Base-by-base conservation (phyloP, 345 rosid species). In the Viola odorata region DNA sequence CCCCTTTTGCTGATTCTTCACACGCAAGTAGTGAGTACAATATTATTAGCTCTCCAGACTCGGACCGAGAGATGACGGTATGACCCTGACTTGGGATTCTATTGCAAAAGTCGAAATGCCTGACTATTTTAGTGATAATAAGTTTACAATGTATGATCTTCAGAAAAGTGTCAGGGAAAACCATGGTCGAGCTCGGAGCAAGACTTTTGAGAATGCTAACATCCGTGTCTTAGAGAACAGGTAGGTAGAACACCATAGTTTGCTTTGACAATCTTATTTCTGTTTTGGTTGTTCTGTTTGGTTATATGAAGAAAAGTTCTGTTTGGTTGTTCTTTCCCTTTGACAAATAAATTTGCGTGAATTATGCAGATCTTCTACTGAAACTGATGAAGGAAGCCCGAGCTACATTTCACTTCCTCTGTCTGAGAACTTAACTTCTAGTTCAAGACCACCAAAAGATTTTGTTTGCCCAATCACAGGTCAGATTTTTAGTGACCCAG, bases 401-500 rank as follows among this genome's bases (percentile, higher is more conserved):
- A 78, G 88, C 72, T 72, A 53, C 67, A 59, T 77, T 56, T 83
- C 84, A 3, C 64, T 71, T 5, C 69, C 85, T 10, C 65, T 56
- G 47, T 81, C 88, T 0, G 88, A 81, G 39, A 83, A 69, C 66
- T 55, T 50, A 45, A 70, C 81, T 41, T 32, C 77, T n/a, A 68
- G 66, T 45, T 63, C 84, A 17, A 78, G 82, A 73, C 74, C 88
- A 6, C 86, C 86, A 7, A 83, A 83, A 73, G 91, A 83, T 73
- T 86, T 83, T 68, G 86, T 86, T 38, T 86, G 88, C 65, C 85
- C 86, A 37, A 86, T 86, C 69, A 81, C 88, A 4, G 68, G 88
- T 14, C 85, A 80, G 73, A 68, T 83, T 64, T 80, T 83, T 58
- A 73, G 71, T 45, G 85, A 86, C 17, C 88, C 91, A 14, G 85